Evolutionary conservation across 257 asterid species (phyloP), one percentile per base, ranked within the genome.

Genomic region (Misopates orontium): DNA sequence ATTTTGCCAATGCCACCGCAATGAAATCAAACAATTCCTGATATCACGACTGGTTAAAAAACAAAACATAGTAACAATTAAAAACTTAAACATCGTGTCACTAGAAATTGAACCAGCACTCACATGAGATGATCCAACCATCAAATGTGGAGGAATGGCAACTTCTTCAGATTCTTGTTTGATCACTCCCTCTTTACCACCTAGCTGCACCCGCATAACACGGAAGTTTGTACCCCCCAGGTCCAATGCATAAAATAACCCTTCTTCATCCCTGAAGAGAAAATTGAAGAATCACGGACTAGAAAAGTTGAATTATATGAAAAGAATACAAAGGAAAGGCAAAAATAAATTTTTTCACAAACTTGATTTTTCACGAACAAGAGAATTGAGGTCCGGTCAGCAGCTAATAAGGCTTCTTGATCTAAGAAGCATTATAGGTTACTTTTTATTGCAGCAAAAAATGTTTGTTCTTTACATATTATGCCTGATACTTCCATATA

Each of bases 181-280:
- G 71, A 76, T 65, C 4, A 65, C 40, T 47, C 64, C 79, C 36
- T 80, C 87, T 75, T 74, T 81, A 17, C 96, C 97, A 20, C 89
- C 87, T 61, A 92, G 78, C 51, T 74, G 93, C 45, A 89, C 89
- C 36, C 97, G 85, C 81, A 92, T 77, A 51, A 85, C 95, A 25
- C 98, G 89, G 58, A 89, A 92, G 85, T 92, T 92, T 71, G 97
- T 92, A 52, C 98, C 98, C 5, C 98, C 98, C 24, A 92, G 87
- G 79, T 92, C 97, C 80, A 92, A 71, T 31, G 98, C 97, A 67
- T 92, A 92, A 77, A 84, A 92, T 60, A 87, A 28, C 36, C 98
- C 98, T 23, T 69, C 49, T 72, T 92, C 97, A 22, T 84, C 78
- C 80, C 98, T 91, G 81, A 68, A 39, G 16, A 53, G 23, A 56